These are phyloP conservation scores for Fusarium longipes DNA, from an alignment of 2,329 filamentous ascomycete genomes.

Conservation along the genomic window DNA sequence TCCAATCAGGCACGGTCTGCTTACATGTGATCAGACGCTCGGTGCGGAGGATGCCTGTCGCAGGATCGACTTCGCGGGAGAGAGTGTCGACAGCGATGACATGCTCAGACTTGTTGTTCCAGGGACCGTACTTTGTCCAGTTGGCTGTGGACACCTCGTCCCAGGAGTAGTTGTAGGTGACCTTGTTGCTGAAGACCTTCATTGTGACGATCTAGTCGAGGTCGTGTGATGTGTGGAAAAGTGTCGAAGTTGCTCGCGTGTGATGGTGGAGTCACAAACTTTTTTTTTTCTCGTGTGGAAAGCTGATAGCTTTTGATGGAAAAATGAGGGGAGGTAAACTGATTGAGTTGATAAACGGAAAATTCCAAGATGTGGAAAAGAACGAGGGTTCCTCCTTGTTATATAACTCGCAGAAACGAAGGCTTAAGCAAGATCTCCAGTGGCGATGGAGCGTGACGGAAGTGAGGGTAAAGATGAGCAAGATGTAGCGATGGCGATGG, in stretches of 20 bases:
- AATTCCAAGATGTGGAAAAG: constrained; percentile 3
- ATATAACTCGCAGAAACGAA: constrained; percentile 34
- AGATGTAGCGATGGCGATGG: constrained; percentile 9
- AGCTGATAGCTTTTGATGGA: background rate
- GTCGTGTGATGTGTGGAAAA: constrained; percentile 9
- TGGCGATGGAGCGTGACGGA: constrained; percentile 33
- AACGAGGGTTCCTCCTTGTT: constrained; percentile 16
- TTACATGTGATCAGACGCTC: constrained; percentile 72
- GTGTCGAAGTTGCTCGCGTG: constrained; percentile 24
- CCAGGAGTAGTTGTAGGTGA: constrained; percentile 98
- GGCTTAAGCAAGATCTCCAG: constrained; percentile 29
- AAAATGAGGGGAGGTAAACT: constrained; percentile 8
- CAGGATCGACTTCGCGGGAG: constrained; percentile 70
- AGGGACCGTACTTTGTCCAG: constrained; percentile 98
- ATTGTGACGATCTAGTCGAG: constrained; percentile 61
- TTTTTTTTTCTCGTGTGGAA: constrained; percentile 26
- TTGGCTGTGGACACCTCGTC: constrained; percentile 97
- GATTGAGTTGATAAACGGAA: constrained; percentile 7
- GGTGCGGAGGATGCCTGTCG: constrained; percentile 69
- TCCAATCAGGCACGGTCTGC: constrained; percentile 78
- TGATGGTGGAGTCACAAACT: constrained; percentile 30
- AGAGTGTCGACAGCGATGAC: constrained; percentile 96
- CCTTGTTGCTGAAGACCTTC: constrained; percentile 94
- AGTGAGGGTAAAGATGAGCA: constrained; percentile 35
- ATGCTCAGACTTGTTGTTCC: constrained; percentile 98